Percentiles rank a stretch among this genome's conserved stretches.
These are phyloP conservation scores for Alnus rubra DNA, from an alignment of 306 rosid species.

Conservation along the genomic window DNA sequence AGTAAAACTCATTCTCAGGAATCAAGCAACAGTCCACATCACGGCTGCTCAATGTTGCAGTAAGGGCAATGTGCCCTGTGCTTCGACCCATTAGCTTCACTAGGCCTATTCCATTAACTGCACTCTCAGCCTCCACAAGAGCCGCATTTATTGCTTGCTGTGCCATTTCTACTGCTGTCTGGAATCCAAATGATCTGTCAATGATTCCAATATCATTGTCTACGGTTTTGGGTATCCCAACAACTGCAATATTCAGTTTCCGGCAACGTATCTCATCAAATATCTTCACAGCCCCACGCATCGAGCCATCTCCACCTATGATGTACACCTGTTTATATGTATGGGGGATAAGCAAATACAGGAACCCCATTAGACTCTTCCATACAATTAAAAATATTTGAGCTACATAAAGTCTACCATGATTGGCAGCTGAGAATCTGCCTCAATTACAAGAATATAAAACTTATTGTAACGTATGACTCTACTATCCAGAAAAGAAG, in stretches of 20 bases:
- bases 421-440: neutral
- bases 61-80: slow-evolving; percentile 77
- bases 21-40: slow-evolving; percentile 89
- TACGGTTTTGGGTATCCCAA: slow-evolving; percentile 89
- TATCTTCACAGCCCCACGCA: slow-evolving; percentile 85
- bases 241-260: slow-evolving; percentile 49
- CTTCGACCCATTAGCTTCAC: slow-evolving; percentile 92
- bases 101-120: slow-evolving; percentile 78
- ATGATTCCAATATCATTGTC: slow-evolving; percentile 86
- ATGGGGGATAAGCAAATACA: neutral
- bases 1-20: slow-evolving; percentile 65
- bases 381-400: neutral
- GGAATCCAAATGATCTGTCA: slow-evolving; percentile 84
- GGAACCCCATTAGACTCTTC: neutral
- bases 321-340: slow-evolving; percentile 62
- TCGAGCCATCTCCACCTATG: slow-evolving; percentile 83
- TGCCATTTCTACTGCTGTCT: slow-evolving; percentile 93
- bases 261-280: slow-evolving; percentile 61
- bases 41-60: slow-evolving; percentile 80
- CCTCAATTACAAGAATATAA: neutral
- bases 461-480: neutral
- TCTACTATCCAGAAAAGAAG: neutral
- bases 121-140: slow-evolving; percentile 85
- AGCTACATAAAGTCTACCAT: neutral
- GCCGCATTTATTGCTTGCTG: slow-evolving; percentile 79